Conservation (phyloP, 768 basidiomycete species). For the Auricularia sp. region DNA sequence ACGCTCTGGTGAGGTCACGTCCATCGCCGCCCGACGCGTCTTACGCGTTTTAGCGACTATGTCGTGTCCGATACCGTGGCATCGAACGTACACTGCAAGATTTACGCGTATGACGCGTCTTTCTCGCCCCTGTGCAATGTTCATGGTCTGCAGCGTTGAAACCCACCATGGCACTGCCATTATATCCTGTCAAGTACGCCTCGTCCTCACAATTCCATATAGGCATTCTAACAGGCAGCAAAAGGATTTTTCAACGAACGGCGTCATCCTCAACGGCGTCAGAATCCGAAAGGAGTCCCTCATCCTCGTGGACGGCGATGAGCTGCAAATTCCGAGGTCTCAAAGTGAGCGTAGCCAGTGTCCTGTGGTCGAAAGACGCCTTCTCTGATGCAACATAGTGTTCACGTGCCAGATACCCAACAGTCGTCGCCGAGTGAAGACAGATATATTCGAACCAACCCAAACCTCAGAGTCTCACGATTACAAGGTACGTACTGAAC, state of each 20-base stretch:
- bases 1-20: conserved; percentile 40
- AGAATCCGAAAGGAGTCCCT: conserved; percentile 54
- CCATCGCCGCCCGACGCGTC: background rate
- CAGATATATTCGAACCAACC: conserved; percentile 50
- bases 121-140: conserved; percentile 1
- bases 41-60: conserved; percentile 34
- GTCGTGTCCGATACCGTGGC: conserved; percentile 51
- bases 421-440: conserved; percentile 32
- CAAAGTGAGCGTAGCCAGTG: conserved; percentile 31
- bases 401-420: background rate
- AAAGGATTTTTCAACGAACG: conserved; percentile 72
- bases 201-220: background rate
- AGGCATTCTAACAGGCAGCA: background rate
- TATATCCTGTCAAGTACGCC: conserved; percentile 63
- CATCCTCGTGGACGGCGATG: conserved; percentile 70
- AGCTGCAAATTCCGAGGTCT: conserved; percentile 55
- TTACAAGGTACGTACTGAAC: conserved; percentile 36
- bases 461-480: conserved; percentile 38
- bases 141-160: conserved; percentile 37
- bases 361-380: background rate
- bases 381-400: background rate
- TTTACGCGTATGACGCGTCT: conserved; percentile 49
- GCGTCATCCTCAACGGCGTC: conserved; percentile 59
- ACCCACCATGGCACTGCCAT: conserved; percentile 64
- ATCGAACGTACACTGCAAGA: conserved; percentile 63